Evolutionary conservation across 345 rosid genomes (phyloP).

Genomic region (Eucalyptus cladocalyx): DNA sequence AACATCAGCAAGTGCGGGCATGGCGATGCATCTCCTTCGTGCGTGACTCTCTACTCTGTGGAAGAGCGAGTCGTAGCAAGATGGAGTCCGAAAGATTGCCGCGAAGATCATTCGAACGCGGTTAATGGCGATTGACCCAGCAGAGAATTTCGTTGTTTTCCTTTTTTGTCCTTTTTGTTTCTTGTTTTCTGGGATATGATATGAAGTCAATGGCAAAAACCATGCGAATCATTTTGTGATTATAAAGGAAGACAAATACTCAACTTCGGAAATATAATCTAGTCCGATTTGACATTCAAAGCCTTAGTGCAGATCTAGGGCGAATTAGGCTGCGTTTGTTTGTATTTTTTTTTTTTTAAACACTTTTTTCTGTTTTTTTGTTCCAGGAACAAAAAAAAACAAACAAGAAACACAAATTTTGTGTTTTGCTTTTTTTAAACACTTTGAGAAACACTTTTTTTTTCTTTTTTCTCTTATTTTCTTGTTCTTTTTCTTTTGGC

Average conservation of each 20-base stretch:
- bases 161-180: not conserved
- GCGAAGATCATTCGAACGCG: constrained; percentile 28
- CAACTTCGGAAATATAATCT: not conserved
- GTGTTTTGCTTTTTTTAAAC: too few species aligned
- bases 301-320: not conserved
- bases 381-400: too few species aligned
- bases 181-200: not conserved
- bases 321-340: too few species aligned
- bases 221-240: not conserved
- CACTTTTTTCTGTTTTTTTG: too few species aligned
- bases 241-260: not conserved
- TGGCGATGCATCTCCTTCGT: constrained; percentile 11
- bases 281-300: not conserved
- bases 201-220: not conserved
- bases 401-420: too few species aligned
- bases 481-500: too few species aligned
- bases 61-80: constrained; percentile 46
- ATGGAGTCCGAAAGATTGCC: constrained; percentile 59
- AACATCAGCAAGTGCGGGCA: constrained; percentile 18
- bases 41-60: constrained; percentile 35
- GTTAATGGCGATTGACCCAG: not conserved
- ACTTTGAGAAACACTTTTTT: too few species aligned
- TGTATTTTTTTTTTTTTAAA: too few species aligned
- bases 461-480: too few species aligned
- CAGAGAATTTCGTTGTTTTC: not conserved